A percentile compares a stretch with the other conserved stretches of the same genome.
Conservation (phyloP, 2,329 filamentous ascomycete species). For the Penicillium brevicompactum region DNA sequence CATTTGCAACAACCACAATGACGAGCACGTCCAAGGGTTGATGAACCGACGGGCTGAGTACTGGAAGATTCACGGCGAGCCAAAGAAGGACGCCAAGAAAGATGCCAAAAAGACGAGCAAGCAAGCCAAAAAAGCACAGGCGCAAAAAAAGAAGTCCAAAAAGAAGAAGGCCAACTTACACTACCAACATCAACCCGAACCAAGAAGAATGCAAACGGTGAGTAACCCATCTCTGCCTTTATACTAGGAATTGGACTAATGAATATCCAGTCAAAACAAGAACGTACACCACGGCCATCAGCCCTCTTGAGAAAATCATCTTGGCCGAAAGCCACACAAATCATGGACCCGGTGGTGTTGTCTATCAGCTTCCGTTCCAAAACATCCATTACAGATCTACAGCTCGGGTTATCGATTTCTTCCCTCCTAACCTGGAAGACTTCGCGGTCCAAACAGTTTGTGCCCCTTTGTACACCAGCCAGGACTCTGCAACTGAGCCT, state of each 20-base stretch:
- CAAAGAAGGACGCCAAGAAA: conserved; percentile 36
- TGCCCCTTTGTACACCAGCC: conserved; percentile 42
- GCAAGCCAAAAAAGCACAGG: conserved; percentile 32
- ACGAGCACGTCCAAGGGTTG: conserved; percentile 57
- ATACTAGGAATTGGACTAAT: not conserved
- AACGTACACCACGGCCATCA: conserved; percentile 44
- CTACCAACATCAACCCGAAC: conserved; percentile 29
- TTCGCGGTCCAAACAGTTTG: conserved; percentile 62
- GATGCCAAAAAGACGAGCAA: conserved; percentile 43
- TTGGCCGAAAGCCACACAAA: conserved; percentile 50
- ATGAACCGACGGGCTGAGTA: conserved; percentile 68
- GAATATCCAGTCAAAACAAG: conserved; percentile 49
- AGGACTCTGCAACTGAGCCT: not conserved
- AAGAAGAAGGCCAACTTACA: conserved; percentile 32
- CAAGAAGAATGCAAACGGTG: conserved; percentile 46
- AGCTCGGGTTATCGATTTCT: conserved; percentile 81
- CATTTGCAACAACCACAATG: conserved; percentile 52
- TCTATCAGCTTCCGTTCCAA: conserved; percentile 66
- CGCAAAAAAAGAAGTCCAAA: conserved; percentile 30
- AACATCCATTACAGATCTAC: conserved; percentile 70
- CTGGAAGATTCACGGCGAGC: conserved; percentile 51
- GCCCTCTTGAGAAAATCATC: conserved; percentile 52
- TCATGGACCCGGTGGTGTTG: conserved; percentile 47
- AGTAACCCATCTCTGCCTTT: conserved; percentile 15
- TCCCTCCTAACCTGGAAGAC: conserved; percentile 68